Conservation (phyloP, 2,329 filamentous ascomycete genomes). For the Podosphaera aphanis region DNA sequence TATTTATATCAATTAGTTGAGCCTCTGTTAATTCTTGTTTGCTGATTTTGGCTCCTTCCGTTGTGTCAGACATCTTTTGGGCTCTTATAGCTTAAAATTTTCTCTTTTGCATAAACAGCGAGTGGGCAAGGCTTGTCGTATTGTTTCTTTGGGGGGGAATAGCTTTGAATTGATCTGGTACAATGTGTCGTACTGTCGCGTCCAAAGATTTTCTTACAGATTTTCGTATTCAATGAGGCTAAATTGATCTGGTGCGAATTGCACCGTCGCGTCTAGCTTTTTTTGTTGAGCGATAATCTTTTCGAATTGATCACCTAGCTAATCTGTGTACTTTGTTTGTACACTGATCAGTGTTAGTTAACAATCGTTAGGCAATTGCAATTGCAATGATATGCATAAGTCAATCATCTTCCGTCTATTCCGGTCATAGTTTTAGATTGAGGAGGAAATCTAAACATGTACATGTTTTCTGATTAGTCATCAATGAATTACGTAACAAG, state of each 20-base stretch:
- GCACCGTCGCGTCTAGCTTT: too few species aligned
- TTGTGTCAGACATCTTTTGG: background rate
- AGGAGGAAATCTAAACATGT: background rate
- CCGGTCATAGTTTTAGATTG: background rate
- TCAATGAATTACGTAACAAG: background rate
- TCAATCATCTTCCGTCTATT: background rate
- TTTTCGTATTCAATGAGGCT: background rate
- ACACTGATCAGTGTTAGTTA: background rate
- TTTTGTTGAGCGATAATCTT: background rate
- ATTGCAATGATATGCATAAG: background rate
- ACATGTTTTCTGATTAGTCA: background rate
- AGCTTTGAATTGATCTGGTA: constrained; percentile 1
- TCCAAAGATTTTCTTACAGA: background rate
- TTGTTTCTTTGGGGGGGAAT: background rate
- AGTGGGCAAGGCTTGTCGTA: too few species aligned
- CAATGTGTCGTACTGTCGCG: background rate
- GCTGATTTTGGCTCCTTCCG: background rate
- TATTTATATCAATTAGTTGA: background rate
- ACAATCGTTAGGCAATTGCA: background rate
- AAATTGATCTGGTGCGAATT: background rate
- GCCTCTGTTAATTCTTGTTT: background rate
- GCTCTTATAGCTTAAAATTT: background rate
- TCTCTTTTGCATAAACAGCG: too few species aligned
- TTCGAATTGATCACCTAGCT: background rate
- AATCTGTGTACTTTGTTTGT: constrained; percentile 1